Percentiles rank a stretch among this genome's conserved stretches.
These are phyloP conservation scores for Coemansia sp. DNA, from an alignment of 192 early-diverging fungal species.

Conservation along the genomic window DNA sequence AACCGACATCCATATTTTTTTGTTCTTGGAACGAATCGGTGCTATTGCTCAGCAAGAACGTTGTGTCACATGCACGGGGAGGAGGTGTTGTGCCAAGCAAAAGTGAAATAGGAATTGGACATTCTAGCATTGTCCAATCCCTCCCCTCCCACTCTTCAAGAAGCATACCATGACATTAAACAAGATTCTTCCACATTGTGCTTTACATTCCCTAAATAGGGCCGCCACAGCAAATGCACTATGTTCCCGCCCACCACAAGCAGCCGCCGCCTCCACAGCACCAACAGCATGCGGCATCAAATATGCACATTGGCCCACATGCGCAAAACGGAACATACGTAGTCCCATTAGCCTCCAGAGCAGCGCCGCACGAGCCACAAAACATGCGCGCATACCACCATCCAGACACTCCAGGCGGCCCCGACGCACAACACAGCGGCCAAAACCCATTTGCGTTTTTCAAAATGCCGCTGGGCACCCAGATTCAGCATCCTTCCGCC, in stretches of 20 bases:
- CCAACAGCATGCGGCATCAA: slow-evolving; percentile 5
- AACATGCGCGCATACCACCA: slow-evolving; percentile 49
- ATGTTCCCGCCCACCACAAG: background rate
- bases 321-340: slow-evolving; percentile 15
- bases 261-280: slow-evolving; percentile 2
- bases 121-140: background rate
- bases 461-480: slow-evolving; percentile 48
- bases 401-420: slow-evolving; percentile 55
- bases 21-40: background rate
- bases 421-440: slow-evolving; percentile 20
- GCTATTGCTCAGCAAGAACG: too few relatives aligned
- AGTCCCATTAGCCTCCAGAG: slow-evolving; percentile 7
- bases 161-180: too few relatives aligned
- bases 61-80: too few relatives aligned
- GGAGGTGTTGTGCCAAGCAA: too few relatives aligned
- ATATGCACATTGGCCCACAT: slow-evolving; percentile 13
- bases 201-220: background rate
- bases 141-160: too few relatives aligned
- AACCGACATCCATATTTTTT: background rate
- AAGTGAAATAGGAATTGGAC: background rate
- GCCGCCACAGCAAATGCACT: background rate
- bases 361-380: slow-evolving; percentile 14
- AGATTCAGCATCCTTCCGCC: slow-evolving; percentile 52
- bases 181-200: background rate
- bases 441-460: slow-evolving; percentile 56